Percentiles rank a stretch among this genome's conserved stretches.
Conservation (phyloP, 208 protist genomes). For the Trichomonas tenax region DNA sequence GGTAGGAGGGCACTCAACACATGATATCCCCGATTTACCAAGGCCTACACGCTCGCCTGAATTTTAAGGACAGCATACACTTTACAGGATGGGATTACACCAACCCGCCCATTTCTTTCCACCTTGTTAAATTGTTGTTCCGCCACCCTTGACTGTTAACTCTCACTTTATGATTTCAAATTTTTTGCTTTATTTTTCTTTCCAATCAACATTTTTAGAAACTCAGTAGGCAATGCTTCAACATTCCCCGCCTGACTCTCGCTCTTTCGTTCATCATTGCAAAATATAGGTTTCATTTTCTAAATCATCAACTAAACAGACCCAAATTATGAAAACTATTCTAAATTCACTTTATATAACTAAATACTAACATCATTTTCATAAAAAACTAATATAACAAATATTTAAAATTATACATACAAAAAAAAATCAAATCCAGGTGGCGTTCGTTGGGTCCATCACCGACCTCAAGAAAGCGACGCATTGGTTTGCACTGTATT, state of each 20-base stretch:
- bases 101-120: background rate
- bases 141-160: background rate
- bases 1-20: slow-evolving; percentile 15
- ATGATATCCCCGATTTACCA: background rate
- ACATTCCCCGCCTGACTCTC: too few species aligned
- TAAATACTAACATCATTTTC: too few species aligned
- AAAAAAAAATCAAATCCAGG: background rate
- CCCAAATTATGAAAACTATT: too few species aligned
- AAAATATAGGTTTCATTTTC: too few species aligned
- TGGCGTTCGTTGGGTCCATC: background rate
- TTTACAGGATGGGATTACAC: slow-evolving; percentile 12
- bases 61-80: slow-evolving; percentile 6
- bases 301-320: too few species aligned
- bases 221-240: too few species aligned
- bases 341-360: background rate
- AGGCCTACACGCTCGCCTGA: background rate
- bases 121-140: background rate
- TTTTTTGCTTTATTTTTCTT: too few species aligned
- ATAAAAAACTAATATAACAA: background rate
- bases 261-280: too few species aligned
- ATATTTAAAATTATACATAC: background rate
- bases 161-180: background rate
- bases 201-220: too few species aligned
- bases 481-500: background rate
- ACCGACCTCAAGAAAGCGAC: background rate